Evolutionary conservation across 495 filamentous ascomycete species (phyloP).

Genomic region (Chaetomium cochliodes): DNA sequence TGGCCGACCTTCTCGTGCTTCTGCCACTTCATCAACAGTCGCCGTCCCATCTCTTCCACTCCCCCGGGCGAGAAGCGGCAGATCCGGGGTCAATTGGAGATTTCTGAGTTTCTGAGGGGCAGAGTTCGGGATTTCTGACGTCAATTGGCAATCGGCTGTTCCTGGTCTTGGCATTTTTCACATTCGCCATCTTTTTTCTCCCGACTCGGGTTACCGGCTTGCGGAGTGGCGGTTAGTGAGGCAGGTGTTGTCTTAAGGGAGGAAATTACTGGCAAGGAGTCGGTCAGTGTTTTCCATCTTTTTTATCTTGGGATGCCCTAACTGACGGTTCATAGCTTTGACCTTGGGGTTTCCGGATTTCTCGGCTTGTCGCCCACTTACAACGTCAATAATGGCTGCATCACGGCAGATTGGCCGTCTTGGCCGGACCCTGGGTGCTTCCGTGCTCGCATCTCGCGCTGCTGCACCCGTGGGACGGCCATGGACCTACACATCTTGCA

Average conservation of each 20-base stretch:
- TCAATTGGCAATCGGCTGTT: conserved; percentile 11
- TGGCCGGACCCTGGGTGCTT: conserved; percentile 27
- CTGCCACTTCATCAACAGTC: background rate
- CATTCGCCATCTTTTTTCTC: background rate
- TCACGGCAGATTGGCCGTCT: conserved; percentile 32
- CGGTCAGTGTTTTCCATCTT: background rate
- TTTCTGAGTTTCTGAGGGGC: background rate
- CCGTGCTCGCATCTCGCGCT: conserved; percentile 22
- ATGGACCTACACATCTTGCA: conserved; percentile 1
- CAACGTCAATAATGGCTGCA: conserved; percentile 20
- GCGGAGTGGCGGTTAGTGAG: conserved; percentile 14
- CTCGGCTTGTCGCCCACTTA: background rate
- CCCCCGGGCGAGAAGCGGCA: background rate
- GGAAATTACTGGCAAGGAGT: background rate
- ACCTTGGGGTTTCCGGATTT: background rate
- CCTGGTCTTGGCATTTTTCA: conserved; percentile 15
- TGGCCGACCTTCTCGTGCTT: background rate
- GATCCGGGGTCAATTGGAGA: conserved; percentile 15
- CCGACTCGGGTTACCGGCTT: background rate
- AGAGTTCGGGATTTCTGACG: conserved; percentile 8
- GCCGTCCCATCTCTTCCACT: background rate
- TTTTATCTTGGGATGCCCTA: background rate
- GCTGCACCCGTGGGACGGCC: conserved; percentile 11
- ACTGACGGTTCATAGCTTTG: background rate
- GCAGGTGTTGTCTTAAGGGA: background rate